Conservation (phyloP, 306 rosid species). For the Rosa persica region DNA sequence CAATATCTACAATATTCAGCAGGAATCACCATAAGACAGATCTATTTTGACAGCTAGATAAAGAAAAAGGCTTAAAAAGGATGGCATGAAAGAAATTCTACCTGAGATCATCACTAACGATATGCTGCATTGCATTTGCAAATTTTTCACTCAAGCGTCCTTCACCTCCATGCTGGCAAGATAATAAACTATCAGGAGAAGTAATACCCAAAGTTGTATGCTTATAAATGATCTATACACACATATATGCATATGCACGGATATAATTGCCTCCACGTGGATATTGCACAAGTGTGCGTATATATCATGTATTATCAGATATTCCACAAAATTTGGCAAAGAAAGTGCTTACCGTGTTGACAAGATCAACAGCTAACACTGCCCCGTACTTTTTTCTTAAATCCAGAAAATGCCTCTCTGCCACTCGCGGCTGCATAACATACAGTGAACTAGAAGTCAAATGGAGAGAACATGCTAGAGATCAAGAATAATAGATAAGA, state of each 20-base stretch:
- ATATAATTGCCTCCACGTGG: not conserved
- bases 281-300: not conserved
- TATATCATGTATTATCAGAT: not conserved
- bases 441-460: slow-evolving; percentile 41
- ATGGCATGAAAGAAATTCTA: slow-evolving; percentile 45
- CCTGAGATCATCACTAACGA: slow-evolving; percentile 83
- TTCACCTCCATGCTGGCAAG: slow-evolving; percentile 91
- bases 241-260: not conserved
- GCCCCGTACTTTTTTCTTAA: slow-evolving; percentile 91
- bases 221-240: slow-evolving; percentile 10
- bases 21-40: slow-evolving; percentile 23
- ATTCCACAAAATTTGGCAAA: slow-evolving; percentile 15
- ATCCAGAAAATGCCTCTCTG: slow-evolving; percentile 88
- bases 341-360: slow-evolving; percentile 65
- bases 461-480: slow-evolving; percentile 17
- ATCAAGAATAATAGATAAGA: slow-evolving; percentile 11
- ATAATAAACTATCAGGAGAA: slow-evolving; percentile 33
- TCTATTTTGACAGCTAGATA: not conserved
- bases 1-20: slow-evolving; percentile 61
- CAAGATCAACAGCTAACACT: slow-evolving; percentile 86
- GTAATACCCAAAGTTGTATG: slow-evolving; percentile 1
- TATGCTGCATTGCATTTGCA: slow-evolving; percentile 61
- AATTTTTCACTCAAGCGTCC: slow-evolving; percentile 78
- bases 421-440: slow-evolving; percentile 67
- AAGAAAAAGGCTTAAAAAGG: slow-evolving; percentile 12